Base-by-base conservation (phyloP, 768 basidiomycete species). In the Vararia minispora region DNA sequence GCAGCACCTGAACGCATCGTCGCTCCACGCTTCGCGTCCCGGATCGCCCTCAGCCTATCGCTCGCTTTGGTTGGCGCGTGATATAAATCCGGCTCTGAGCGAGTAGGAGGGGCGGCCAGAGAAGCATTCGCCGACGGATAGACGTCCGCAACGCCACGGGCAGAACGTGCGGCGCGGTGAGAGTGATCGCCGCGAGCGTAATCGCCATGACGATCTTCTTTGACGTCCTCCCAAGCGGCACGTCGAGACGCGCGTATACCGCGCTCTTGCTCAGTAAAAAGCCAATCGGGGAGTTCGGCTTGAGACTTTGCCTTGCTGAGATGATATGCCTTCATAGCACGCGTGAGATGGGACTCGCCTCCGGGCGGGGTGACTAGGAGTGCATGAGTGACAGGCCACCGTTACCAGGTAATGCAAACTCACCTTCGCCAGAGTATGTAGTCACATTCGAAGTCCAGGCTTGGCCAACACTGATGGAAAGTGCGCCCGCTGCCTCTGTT, bases 301-400 rank as follows among this genome's bases (percentile, higher is more conserved):
- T 68, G 71, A 26, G 65, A 60, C 18, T 64, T 64, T 16, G 76
- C 77, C 52, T 76, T 75, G 20, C 66, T 66, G 33, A 78, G 64
- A 47, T 81, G 72, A 52, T 80, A 81, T 1, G 72, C 69, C 51
- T 77, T 79, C 74, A 81, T 71, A 4, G 72, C 73, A n/a, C 66
- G 66, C 4, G 67, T 69, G 24, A 82, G 63, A 25, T 72, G 72
- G 4, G 72, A 73, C 44, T 80, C 79, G 31, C 66, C 60, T 20
- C 74, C 76, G 8, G 65, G 61, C 3, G 68, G 71, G 21, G 69
- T 69, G 35, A 61, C 72, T 72, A 52, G 13, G 35, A 26, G n/a
- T 29, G 2, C 34, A 27, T 35, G 24, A 30, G 32, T 5, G 8
- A 18, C 17, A 18, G 21, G 17, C 12, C 22, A 29, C 16, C 6